Conservation (phyloP, 495 filamentous ascomycete species). For the Hypoxylon subgilvum region DNA sequence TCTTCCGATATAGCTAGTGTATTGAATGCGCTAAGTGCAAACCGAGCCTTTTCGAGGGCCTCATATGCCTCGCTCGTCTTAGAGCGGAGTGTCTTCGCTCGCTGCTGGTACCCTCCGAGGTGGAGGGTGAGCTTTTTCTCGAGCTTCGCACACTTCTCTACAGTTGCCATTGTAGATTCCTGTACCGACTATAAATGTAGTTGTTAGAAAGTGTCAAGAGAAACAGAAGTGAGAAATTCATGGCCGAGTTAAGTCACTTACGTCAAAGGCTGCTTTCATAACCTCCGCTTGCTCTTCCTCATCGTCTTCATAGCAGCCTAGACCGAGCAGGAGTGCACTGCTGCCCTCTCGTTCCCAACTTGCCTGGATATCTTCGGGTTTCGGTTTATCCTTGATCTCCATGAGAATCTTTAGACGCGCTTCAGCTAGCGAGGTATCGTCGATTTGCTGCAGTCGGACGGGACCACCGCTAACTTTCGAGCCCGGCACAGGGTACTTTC, state of each 20-base stretch:
- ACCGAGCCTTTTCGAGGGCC: conserved; percentile 74
- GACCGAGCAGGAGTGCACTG: conserved; percentile 68
- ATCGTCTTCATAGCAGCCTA: conserved; percentile 76
- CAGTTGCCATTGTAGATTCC: conserved; percentile 70
- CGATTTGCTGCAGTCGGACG: conserved; percentile 66
- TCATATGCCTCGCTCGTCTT: conserved; percentile 82
- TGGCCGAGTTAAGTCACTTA: conserved; percentile 46
- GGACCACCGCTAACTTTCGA: conserved; percentile 67
- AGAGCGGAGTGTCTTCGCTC: conserved; percentile 76
- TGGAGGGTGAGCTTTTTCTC: conserved; percentile 93
- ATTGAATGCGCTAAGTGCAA: conserved; percentile 75
- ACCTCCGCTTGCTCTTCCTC: conserved; percentile 68
- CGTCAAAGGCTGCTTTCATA: conserved; percentile 70
- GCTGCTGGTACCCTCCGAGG: conserved; percentile 88
- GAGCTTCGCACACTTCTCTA: conserved; percentile 79
- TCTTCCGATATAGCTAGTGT: conserved; percentile 79
- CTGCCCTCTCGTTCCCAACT: conserved; percentile 71
- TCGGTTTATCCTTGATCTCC: conserved; percentile 67
- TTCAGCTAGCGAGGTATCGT: conserved; percentile 72
- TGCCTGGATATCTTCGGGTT: conserved; percentile 66
- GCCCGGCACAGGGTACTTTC: conserved; percentile 71
- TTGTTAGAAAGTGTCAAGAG: conserved; percentile 35
- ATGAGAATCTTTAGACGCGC: conserved; percentile 78
- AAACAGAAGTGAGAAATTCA: not conserved
- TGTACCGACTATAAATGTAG: conserved; percentile 65